A percentile compares a stretch with the other conserved stretches of the same genome.
Conservation (phyloP, 2,329 filamentous ascomycete genomes). For the Ceratocystiopsis minuta region DNA sequence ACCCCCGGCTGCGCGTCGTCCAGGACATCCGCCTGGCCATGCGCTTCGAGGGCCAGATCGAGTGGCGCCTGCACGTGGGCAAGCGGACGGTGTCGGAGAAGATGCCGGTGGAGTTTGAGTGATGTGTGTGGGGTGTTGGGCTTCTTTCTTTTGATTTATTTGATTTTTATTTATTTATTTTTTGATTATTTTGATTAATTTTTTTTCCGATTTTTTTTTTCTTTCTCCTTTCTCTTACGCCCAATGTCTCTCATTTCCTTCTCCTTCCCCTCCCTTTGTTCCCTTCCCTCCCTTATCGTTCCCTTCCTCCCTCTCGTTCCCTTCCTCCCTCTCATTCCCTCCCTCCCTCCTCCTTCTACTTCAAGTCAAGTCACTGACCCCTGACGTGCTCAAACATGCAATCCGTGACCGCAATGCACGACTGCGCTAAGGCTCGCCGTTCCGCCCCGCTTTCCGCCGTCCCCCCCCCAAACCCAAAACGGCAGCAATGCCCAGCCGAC, state of each 20-base stretch:
- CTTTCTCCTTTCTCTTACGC: not conserved
- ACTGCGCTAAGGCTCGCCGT: not conserved
- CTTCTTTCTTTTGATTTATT: not conserved
- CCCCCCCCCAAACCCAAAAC: not conserved
- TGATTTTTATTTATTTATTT: not conserved
- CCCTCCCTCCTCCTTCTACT: too few species aligned
- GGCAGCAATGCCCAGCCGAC: too few species aligned
- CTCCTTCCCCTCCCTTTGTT: not conserved
- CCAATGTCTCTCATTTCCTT: not conserved
- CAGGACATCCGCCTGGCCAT: conserved; percentile 6
- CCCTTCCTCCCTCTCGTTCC: not conserved
- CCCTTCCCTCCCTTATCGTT: not conserved
- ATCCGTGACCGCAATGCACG: too few species aligned
- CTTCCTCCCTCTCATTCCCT: too few species aligned
- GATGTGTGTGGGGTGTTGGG: not conserved
- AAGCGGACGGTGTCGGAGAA: not conserved
- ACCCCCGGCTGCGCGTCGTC: conserved; percentile 1
- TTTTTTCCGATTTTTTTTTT: not conserved
- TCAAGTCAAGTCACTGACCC: too few species aligned
- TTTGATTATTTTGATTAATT: not conserved
- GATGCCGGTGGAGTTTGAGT: conserved; percentile 2
- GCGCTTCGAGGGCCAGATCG: conserved; percentile 5
- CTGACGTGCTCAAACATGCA: too few species aligned
- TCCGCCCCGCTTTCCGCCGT: too few species aligned
- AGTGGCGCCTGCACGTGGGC: conserved; percentile 6